A percentile compares a stretch with the other conserved stretches of the same genome.
phyloP scores from a whole-genome alignment of 768 basidiomycete species.

The Calvatia gigantea region DNA sequence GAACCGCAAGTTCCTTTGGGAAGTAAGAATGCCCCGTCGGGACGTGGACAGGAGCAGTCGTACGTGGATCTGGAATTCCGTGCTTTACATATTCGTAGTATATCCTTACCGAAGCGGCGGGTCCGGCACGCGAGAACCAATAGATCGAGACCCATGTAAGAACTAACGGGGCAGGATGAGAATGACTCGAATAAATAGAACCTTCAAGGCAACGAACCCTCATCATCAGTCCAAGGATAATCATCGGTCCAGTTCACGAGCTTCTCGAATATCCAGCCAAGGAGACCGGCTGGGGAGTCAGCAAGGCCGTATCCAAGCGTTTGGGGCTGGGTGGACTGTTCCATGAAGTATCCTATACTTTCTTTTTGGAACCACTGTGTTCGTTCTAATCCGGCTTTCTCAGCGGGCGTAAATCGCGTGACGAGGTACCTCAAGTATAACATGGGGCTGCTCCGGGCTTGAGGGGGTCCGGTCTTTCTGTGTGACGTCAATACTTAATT shows the following conservation, averaged over 20 bases:
- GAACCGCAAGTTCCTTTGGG: constrained; percentile 39
- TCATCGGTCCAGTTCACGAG: constrained; percentile 41
- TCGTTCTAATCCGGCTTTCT: constrained; percentile 30
- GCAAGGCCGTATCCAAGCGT: constrained; percentile 51
- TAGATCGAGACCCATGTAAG: constrained; percentile 58
- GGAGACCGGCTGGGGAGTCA: constrained; percentile 54
- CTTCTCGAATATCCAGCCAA: constrained; percentile 54
- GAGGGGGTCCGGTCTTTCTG: constrained; percentile 18
- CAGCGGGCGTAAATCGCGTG: constrained; percentile 25
- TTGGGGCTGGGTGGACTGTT: constrained; percentile 47
- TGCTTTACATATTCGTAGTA: constrained; percentile 46
- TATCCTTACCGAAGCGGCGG: constrained; percentile 53
- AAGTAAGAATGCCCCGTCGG: constrained; percentile 51
- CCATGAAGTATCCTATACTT: constrained; percentile 33
- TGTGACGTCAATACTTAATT: not conserved
- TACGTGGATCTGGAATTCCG: constrained; percentile 2
- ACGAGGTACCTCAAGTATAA: constrained; percentile 24
- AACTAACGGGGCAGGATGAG: constrained; percentile 27
- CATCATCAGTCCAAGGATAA: constrained; percentile 56
- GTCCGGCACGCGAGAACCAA: constrained; percentile 55
- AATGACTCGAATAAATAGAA: not conserved
- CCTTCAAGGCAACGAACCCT: constrained; percentile 27
- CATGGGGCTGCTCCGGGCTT: constrained; percentile 21
- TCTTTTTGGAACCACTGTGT: constrained; percentile 24
- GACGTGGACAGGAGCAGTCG: constrained; percentile 21